Conservation (phyloP, 768 basidiomycete species). For the Boletales sp. region DNA sequence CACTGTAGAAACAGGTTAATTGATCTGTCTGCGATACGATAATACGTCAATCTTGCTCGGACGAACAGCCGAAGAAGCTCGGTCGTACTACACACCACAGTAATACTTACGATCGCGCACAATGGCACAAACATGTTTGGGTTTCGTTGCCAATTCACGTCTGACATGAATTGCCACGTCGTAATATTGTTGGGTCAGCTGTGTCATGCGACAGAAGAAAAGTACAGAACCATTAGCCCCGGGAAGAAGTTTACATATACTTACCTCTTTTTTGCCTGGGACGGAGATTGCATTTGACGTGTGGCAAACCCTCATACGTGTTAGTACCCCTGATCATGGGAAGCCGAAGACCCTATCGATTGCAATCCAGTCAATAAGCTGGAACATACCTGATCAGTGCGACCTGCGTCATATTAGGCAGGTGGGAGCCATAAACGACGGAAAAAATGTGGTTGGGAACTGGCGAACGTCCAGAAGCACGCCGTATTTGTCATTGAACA, state of each 20-base stretch:
- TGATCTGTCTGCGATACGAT: neutral
- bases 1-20: neutral
- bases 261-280: neutral
- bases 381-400: too few relatives aligned
- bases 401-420: too few relatives aligned
- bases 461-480: too few relatives aligned
- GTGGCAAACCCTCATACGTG: neutral
- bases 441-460: too few relatives aligned
- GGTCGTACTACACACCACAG: too few relatives aligned
- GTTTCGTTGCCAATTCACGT: neutral
- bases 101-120: too few relatives aligned
- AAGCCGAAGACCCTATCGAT: neutral
- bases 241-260: conserved; percentile 1
- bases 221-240: neutral
- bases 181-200: neutral
- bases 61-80: neutral
- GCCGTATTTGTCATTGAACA: too few relatives aligned
- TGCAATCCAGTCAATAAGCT: too few relatives aligned
- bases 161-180: neutral
- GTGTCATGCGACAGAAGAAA: neutral
- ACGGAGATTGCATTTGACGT: neutral
- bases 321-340: neutral
- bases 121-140: neutral
- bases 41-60: neutral
- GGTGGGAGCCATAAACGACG: too few relatives aligned